Evolutionary conservation across 192 early-diverging fungal genomes (phyloP), one percentile per base, ranked within the genome.

Genomic region (Umbelopsis sp.): DNA sequence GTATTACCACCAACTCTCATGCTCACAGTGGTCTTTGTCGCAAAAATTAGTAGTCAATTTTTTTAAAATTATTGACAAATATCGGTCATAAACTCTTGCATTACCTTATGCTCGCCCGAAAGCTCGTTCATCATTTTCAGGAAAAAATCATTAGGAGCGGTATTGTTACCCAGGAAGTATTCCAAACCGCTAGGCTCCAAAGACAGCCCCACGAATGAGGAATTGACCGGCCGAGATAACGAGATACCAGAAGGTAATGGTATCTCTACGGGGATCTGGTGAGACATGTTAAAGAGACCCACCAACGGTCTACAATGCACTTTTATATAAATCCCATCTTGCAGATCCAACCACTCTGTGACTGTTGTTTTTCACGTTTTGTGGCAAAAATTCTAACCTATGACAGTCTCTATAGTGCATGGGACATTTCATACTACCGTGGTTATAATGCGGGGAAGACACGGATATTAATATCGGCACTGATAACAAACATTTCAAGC

Each of bases 161-260:
- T 37, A 0, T 6, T 13, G n/a, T 61, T 61, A 18, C 55, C 55
- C n/a, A 61, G 25, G 30, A 61, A 61, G 30, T 61, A 61, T 25
- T 61, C 33, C 55, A 61, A n/a, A 3, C 55, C 55, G 33, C 55
- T 61, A 0, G 55, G 27, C 55, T 61, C 55, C 27, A 61, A 25
- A 18, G 55, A 61, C 16, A 61, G 13, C 12, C 55, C 55, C 27
- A 61, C 55, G 30, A 61, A 61, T 0, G 55, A 33, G 18, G 27
- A 22, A 61, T 61, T 61, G 13, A 61, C 25, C 11, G 55, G 55
- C 18, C n/a, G 27, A 13, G 55, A 61, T 49, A 21, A 3, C 55
- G 16, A 25, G 16, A 61, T n/a, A 25, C 15, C 15, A 4, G 25
- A 2, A 16, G 12, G 1, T 6, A 25, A 11, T 30, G 30, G 25